Evolutionary conservation across 306 rosid species (phyloP).

Genomic region (Castanea crenata): DNA sequence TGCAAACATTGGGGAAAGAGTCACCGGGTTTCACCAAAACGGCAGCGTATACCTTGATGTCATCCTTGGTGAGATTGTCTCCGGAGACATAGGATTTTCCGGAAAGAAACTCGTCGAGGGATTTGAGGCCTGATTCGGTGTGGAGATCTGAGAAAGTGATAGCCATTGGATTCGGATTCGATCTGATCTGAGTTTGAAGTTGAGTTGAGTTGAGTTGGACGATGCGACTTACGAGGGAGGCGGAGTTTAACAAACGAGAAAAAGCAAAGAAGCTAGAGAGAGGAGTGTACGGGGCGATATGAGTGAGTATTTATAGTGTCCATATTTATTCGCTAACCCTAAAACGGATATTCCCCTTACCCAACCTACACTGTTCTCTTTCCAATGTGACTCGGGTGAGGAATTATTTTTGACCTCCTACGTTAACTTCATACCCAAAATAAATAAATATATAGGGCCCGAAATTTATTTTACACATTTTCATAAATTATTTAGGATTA

Average conservation of each 20-base stretch:
- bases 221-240: background rate
- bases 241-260: background rate
- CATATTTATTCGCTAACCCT: background rate
- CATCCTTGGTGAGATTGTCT: conserved; percentile 69
- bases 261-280: too few relatives aligned
- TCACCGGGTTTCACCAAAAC: conserved; percentile 54
- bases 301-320: conserved; percentile 3
- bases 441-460: too few relatives aligned
- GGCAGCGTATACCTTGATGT: conserved; percentile 67
- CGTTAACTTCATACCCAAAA: too few relatives aligned
- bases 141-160: conserved; percentile 81
- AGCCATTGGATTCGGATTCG: conserved; percentile 49
- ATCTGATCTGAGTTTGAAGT: background rate
- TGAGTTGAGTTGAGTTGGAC: background rate
- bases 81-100: conserved; percentile 74
- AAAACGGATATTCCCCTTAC: too few relatives aligned
- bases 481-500: too few relatives aligned
- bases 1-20: conserved; percentile 51
- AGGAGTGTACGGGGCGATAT: fast-evolving
- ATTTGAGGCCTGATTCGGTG: conserved; percentile 72
- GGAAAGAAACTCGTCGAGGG: conserved; percentile 63
- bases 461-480: too few relatives aligned
- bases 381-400: too few relatives aligned
- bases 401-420: too few relatives aligned
- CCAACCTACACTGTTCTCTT: too few relatives aligned